These are phyloP conservation scores for Citrus cavaleriei DNA, from an alignment of 345 rosid genomes.

Conservation along the genomic window DNA sequence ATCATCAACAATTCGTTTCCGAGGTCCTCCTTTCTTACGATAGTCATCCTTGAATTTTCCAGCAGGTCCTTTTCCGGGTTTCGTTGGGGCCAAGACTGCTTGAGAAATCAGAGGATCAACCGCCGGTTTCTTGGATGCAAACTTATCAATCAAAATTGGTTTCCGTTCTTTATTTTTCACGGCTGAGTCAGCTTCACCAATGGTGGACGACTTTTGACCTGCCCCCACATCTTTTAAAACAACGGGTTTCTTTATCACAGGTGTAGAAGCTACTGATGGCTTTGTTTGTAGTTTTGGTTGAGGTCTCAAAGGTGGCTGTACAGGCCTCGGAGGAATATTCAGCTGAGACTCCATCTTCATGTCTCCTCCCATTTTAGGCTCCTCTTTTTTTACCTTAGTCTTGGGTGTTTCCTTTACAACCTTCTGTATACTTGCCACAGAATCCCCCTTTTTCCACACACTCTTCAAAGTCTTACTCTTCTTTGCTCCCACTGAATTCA, in stretches of 20 bases:
- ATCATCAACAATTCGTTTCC: conserved; percentile 52
- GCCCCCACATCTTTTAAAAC: conserved; percentile 82
- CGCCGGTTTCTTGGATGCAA: conserved; percentile 69
- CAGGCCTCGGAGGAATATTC: conserved; percentile 34
- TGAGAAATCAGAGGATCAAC: conserved; percentile 70
- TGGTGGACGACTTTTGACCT: conserved; percentile 35
- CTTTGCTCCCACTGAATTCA: conserved; percentile 27
- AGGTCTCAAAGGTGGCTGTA: conserved; percentile 56
- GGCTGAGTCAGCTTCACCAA: conserved; percentile 39
- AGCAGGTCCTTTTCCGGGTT: conserved; percentile 70
- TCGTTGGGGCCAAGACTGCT: conserved; percentile 72
- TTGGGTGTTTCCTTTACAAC: conserved; percentile 58
- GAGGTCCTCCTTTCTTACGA: conserved; percentile 56
- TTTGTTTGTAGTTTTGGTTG: conserved; percentile 70
- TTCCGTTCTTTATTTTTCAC: conserved; percentile 60
- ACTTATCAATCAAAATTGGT: conserved; percentile 91
- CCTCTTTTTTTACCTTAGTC: conserved; percentile 25
- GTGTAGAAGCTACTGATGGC: conserved; percentile 66
- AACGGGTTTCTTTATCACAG: conserved; percentile 55
- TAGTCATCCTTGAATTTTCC: conserved; percentile 70
- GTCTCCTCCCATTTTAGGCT: conserved; percentile 26
- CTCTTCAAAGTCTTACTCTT: conserved; percentile 75
- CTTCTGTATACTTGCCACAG: conserved; percentile 53
- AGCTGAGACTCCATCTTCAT: conserved; percentile 33
- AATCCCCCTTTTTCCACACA: conserved; percentile 96